Percentiles rank a stretch among this genome's conserved stretches.
These are phyloP conservation scores for Aquilaria sinensis DNA, from an alignment of 345 rosid genomes.

Conservation along the genomic window DNA sequence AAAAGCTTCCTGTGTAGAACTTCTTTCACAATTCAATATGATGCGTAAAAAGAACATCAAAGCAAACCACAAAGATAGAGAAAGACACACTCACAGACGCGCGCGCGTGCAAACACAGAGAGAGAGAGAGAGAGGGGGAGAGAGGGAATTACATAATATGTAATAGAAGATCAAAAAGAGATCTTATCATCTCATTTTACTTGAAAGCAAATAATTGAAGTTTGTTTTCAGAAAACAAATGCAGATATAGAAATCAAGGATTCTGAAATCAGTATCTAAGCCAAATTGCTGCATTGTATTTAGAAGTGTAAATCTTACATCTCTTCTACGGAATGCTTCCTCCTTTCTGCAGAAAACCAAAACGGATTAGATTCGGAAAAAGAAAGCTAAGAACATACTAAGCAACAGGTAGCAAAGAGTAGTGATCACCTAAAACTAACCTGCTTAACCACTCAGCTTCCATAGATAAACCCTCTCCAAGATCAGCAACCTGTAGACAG, in stretches of 20 bases:
- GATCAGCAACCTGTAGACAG: conserved; percentile 73
- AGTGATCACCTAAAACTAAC: conserved; percentile 28
- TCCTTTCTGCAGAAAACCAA: conserved; percentile 58
- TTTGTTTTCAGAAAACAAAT: too few species aligned
- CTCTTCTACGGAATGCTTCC: conserved; percentile 85
- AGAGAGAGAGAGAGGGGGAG: background rate
- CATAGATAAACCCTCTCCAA: conserved; percentile 95
- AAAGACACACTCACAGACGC: background rate
- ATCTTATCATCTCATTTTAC: too few species aligned
- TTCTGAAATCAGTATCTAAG: background rate
- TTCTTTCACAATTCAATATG: conserved; percentile 10
- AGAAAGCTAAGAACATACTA: conserved; percentile 8
- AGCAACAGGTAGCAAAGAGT: conserved; percentile 13
- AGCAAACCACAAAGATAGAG: background rate
- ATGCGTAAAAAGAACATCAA: background rate
- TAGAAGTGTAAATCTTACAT: conserved; percentile 35
- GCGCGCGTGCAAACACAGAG: background rate
- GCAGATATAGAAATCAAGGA: background rate
- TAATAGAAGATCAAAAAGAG: too few species aligned
- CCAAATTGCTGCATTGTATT: background rate
- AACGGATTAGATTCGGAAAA: background rate
- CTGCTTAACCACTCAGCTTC: conserved; percentile 93
- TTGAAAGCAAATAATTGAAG: too few species aligned
- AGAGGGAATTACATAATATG: too few species aligned
- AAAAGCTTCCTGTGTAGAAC: conserved; percentile 66